Conservation (phyloP, 176 grass and related monocot species). For the Rhynchospora pubera region DNA sequence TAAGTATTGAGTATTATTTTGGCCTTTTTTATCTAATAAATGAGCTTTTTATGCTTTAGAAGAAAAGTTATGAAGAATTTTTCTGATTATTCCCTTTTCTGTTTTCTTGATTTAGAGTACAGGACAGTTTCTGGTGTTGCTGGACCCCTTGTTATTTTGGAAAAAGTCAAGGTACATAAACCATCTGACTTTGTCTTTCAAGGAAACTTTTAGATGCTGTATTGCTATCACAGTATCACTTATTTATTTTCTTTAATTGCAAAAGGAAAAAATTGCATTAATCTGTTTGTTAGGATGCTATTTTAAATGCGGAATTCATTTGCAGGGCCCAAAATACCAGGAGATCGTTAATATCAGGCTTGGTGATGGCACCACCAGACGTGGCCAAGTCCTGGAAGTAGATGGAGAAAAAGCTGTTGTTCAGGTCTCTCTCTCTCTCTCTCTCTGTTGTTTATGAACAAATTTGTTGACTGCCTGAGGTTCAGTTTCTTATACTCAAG, state of each 20-base stretch:
- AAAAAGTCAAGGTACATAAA: conserved; percentile 85
- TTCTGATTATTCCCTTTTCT: background rate
- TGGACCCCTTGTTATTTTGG: conserved; percentile 95
- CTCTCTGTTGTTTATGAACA: background rate
- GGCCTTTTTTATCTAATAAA: background rate
- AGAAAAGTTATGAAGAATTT: background rate
- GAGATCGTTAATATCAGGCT: conserved; percentile 98
- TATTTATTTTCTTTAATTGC: conserved; percentile 10
- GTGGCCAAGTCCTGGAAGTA: conserved; percentile 99
- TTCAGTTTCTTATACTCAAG: background rate
- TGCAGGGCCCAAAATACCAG: conserved; percentile 93
- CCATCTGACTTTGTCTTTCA: background rate
- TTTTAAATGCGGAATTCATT: conserved; percentile 15
- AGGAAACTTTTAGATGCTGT: conserved; percentile 2
- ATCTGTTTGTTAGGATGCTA: background rate
- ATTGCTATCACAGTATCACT: background rate
- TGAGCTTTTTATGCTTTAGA: background rate
- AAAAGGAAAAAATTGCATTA: background rate
- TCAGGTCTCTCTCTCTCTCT: conserved; percentile 46
- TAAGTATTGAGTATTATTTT: conserved; percentile 17
- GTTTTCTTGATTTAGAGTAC: conserved; percentile 51
- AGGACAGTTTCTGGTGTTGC: conserved; percentile 97
- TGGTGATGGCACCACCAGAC: conserved; percentile 89
- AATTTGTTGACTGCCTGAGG: background rate
- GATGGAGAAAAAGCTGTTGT: conserved; percentile 99